Evolutionary conservation across 2,329 filamentous ascomycete species (phyloP), one percentile per base, ranked within the genome.

Genomic region (Penicillium sp.): DNA sequence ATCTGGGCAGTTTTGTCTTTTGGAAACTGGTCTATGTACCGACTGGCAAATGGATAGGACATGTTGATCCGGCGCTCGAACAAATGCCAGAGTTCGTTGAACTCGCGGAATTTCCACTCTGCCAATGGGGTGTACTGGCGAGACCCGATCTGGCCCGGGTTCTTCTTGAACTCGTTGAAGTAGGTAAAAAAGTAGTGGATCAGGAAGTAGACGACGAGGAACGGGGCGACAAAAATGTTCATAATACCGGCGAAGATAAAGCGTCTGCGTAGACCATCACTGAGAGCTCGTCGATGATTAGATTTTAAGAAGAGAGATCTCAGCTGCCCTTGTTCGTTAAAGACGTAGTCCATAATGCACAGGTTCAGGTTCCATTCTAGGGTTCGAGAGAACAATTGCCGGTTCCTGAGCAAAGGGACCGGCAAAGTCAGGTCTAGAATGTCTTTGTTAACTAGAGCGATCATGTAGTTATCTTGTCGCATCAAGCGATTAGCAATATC

Each of bases 41-140:
- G 82, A 27, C 86, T 89, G 2, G 93, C 91, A 64, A 89, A 96
- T 0, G 91, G 90, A 62, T 93, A 89, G 0, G 93, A 95, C 86
- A 97, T 94, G 55, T 95, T 90, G 34, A 91, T 76, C 16, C 93
- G 83, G 54, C 91, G 87, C 50, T 89, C 81, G 60, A 97, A 98
- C 2, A 97, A 77, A 67, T 98, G 93, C 46, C 86, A 85, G 1
- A 98, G 77, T 67, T 98, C 93, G 61, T 98, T 98, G 77, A 97
- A 98, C 66, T 97, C 91, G 39, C 93, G 85, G 54, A 98, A 96
- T 61, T 96, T 97, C 93, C 93, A 98, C 65, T 95, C 87, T 0
- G 93, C 93, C 41, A 95, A 79, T 1, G 89, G 87, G 0, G 91
- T 97, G 64, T 96, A 98, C 55, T 89, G 85, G 32, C 93, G 83